Base-by-base conservation (phyloP, 2,329 filamentous ascomycete species). In the Fusarium goolgardi region DNA sequence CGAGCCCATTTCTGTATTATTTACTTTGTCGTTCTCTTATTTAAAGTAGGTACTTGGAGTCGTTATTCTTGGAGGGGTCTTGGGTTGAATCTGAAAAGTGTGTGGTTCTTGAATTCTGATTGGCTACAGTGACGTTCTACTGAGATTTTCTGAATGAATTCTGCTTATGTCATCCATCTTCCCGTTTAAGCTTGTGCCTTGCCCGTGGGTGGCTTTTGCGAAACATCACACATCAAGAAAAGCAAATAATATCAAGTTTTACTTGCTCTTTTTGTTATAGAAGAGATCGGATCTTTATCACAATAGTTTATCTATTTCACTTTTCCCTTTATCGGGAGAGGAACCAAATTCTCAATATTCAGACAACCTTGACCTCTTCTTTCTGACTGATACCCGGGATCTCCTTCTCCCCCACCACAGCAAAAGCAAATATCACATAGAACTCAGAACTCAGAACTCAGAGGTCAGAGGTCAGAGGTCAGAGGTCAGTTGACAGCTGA, bases 41-140 rank as follows among this genome's bases (percentile, higher is more conserved):
- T 55, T 21, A 35, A 35, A 35, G 34, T 35, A 40, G 10, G 10
- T 39, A 18, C 32, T 41, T 46, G 40, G n/a, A 44, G 58, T 50
- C 44, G 59, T 63, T 62, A 56, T 40, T 56, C 50, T 56, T 59
- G 52, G 45, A 51, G 40, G 31, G 49, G 20, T 60, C 53, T 55
- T 59, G 59, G 54, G 57, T 67, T 73, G 76, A 78, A 69, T 76
- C 74, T 79, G 73, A 76, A 78, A 75, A 76, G 75, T 76, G 72
- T 75, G 71, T 65, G 66, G 63, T 71, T 63, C 57, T 66, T 67
- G 73, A 61, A 62, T 67, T 69, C 73, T 79, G 78, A 80, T 80
- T 80, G 78, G 78, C 74, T 77, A 56, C 55, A 55, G 50, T 41
- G 57, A 21, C 34, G 40, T 53, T 59, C 53, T 29, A 56, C 65